Conservation (phyloP, 805 yeast genomes). For the Pichia eremophila region DNA sequence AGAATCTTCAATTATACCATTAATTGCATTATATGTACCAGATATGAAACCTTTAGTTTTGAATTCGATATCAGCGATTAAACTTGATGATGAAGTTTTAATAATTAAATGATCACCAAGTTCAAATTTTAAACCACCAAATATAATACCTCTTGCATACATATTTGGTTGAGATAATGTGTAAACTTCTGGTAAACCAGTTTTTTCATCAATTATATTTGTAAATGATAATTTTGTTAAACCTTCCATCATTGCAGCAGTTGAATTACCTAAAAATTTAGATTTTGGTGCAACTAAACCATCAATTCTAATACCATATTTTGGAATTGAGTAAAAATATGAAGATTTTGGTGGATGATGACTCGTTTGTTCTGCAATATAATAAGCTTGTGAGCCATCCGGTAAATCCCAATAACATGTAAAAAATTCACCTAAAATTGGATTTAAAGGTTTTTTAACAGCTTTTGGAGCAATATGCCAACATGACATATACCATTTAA, state of each 20-base stretch:
- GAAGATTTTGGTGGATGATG: constrained; percentile 99
- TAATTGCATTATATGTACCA: constrained; percentile 85
- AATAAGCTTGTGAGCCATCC: constrained; percentile 59
- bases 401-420: constrained; percentile 89
- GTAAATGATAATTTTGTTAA: constrained; percentile 59
- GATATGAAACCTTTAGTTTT: constrained; percentile 90
- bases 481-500: constrained; percentile 85
- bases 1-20: constrained; percentile 54
- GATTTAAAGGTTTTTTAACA: constrained; percentile 93
- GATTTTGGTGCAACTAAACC: constrained; percentile 86
- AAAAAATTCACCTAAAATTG: constrained; percentile 86
- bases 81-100: constrained; percentile 48
- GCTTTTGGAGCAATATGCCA: constrained; percentile 99
- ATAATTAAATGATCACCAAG: constrained; percentile 87
- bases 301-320: constrained; percentile 71
- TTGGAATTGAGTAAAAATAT: constrained; percentile 82
- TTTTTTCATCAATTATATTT: constrained; percentile 39
- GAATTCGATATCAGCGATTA: constrained; percentile 78
- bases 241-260: constrained; percentile 97
- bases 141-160: constrained; percentile 86
- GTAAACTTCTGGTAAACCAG: constrained; percentile 54
- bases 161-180: constrained; percentile 90
- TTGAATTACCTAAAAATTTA: constrained; percentile 85
- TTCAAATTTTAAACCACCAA: constrained; percentile 85
- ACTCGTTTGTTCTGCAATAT: constrained; percentile 88